A percentile compares a stretch with the other conserved stretches of the same genome.
Conservation (phyloP, 768 basidiomycete species). For the Artomyces pyxidatus region DNA sequence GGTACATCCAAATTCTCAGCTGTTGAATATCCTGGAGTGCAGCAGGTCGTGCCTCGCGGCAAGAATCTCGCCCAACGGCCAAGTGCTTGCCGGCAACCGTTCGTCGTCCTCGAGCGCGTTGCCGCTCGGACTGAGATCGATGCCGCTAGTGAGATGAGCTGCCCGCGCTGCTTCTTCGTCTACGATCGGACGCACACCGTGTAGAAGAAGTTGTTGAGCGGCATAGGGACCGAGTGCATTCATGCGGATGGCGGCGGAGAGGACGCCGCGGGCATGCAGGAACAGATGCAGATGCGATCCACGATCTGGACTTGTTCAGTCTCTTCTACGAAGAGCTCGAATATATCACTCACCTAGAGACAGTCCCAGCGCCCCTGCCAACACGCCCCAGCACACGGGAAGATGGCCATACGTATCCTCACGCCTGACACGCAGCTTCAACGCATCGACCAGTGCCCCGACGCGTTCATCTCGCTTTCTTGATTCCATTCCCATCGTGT, state of each 20-base stretch:
- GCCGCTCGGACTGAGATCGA: no score
- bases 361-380: slow-evolving; percentile 71
- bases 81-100: slow-evolving; percentile 65
- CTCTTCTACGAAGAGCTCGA: not conserved
- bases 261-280: slow-evolving; percentile 80
- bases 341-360: slow-evolving; percentile 45
- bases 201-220: slow-evolving; percentile 80
- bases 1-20: no score
- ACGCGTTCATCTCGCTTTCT: slow-evolving; percentile 20
- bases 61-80: slow-evolving; percentile 92
- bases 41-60: slow-evolving; percentile 85
- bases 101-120: not conserved
- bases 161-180: slow-evolving; percentile 33
- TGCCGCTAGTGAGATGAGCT: no score
- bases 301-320: slow-evolving; percentile 45
- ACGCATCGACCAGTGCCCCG: slow-evolving; percentile 44
- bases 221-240: slow-evolving; percentile 91
- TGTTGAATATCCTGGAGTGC: slow-evolving; percentile 95
- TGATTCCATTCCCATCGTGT: slow-evolving; percentile 14
- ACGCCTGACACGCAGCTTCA: slow-evolving; percentile 60
- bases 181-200: slow-evolving; percentile 61
- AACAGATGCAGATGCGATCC: slow-evolving; percentile 86
- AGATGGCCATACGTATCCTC: slow-evolving; percentile 74
- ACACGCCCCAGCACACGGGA: slow-evolving; percentile 83
- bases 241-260: slow-evolving; percentile 88